Conservation (phyloP, 768 basidiomycete genomes). For the Boletus reticulatus region DNA sequence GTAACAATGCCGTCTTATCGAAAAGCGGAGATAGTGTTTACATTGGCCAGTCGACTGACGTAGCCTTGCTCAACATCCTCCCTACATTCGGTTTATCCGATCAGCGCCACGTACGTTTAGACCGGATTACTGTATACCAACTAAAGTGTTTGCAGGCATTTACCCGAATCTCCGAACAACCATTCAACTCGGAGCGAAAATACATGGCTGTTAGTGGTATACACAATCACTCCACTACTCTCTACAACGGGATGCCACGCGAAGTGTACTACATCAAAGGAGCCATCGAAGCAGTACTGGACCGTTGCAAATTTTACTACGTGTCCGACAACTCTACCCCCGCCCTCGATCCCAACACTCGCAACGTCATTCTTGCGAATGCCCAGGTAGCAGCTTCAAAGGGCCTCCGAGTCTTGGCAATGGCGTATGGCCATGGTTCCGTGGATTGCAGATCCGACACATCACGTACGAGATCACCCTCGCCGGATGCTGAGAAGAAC, state of each 20-base stretch:
- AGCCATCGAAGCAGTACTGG: constrained; percentile 83
- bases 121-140: not conserved
- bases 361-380: constrained; percentile 63
- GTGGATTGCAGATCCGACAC: constrained; percentile 37
- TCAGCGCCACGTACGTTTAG: constrained; percentile 58
- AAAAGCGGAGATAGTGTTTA: constrained; percentile 68
- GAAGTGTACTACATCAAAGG: constrained; percentile 93
- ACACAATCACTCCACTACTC: constrained; percentile 38
- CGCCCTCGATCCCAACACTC: constrained; percentile 64
- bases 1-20: constrained; percentile 77
- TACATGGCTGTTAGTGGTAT: constrained; percentile 89
- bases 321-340: constrained; percentile 90
- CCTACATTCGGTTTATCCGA: constrained; percentile 65
- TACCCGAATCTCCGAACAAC: constrained; percentile 70
- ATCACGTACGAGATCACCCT: constrained; percentile 28
- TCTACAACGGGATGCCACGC: constrained; percentile 37
- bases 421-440: constrained; percentile 83
- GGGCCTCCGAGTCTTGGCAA: constrained; percentile 85
- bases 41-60: constrained; percentile 91
- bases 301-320: constrained; percentile 86
- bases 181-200: constrained; percentile 93
- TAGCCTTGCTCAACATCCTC: constrained; percentile 83
- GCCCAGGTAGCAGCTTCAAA: constrained; percentile 70
- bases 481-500: constrained; percentile 36
- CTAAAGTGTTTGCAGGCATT: constrained; percentile 47